Percentiles rank a stretch among this genome's conserved stretches.
Conservation (phyloP, 768 basidiomycete genomes). For the Cubamyces sp. region DNA sequence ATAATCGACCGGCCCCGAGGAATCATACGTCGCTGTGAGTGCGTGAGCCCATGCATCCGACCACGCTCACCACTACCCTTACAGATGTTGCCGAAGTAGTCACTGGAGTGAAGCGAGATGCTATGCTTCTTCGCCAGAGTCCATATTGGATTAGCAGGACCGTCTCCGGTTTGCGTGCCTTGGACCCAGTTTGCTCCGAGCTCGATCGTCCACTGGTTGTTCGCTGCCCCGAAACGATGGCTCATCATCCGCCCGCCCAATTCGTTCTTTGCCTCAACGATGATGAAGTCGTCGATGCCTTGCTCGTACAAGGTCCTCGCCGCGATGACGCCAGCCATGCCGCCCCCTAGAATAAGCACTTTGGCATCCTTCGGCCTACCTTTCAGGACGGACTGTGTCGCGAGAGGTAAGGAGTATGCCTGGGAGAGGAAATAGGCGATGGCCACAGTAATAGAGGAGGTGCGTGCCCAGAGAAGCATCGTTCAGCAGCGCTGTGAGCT, state of each 20-base stretch:
- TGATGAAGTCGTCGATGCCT: constrained; percentile 59
- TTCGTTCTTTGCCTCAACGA: constrained; percentile 61
- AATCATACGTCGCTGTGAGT: constrained; percentile 56
- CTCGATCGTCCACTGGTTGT: constrained; percentile 51
- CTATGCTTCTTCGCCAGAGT: constrained; percentile 58
- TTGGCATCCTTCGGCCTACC: constrained; percentile 28
- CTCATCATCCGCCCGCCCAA: constrained; percentile 66
- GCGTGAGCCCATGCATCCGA: not conserved
- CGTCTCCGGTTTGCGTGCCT: constrained; percentile 50
- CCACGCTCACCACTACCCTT: constrained; percentile 26
- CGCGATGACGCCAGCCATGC: constrained; percentile 66
- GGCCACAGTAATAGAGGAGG: not conserved
- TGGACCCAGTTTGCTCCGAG: constrained; percentile 65
- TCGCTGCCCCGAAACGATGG: constrained; percentile 45
- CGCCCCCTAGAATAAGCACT: constrained; percentile 68
- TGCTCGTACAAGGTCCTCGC: constrained; percentile 59
- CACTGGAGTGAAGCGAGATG: constrained; percentile 48
- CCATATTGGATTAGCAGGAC: constrained; percentile 63
- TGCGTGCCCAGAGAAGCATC: constrained; percentile 1
- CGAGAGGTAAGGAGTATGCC: not conserved
- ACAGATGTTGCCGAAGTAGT: constrained; percentile 48
- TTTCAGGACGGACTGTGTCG: not conserved
- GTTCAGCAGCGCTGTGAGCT: not conserved
- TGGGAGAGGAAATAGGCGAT: not conserved
- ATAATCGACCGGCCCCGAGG: constrained; percentile 53